Percentiles rank a stretch among this genome's conserved stretches.
These are phyloP conservation scores for Termitomyces sp. DNA, from an alignment of 768 basidiomycete species.

Conservation along the genomic window DNA sequence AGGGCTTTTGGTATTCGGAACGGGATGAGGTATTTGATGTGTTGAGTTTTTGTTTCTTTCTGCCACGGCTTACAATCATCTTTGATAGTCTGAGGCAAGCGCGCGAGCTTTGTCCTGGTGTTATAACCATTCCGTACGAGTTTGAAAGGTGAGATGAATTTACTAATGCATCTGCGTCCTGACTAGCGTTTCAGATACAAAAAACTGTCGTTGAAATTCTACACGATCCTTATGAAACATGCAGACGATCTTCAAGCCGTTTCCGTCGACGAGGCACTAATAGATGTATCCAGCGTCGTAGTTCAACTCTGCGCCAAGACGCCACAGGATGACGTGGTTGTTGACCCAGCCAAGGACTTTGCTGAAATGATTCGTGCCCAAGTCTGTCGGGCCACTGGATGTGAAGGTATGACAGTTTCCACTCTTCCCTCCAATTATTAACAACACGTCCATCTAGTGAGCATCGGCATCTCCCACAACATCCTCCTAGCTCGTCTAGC, in stretches of 20 bases:
- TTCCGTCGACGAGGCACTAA: conserved; percentile 92
- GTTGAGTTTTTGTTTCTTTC: background rate
- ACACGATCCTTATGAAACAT: conserved; percentile 85
- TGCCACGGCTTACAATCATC: background rate
- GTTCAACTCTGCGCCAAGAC: conserved; percentile 29
- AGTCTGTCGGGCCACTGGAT: conserved; percentile 74
- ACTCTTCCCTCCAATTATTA: background rate
- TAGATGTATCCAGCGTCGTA: conserved; percentile 75
- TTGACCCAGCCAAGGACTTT: conserved; percentile 69
- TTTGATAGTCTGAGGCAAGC: conserved; percentile 54
- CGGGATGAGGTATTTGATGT: conserved; percentile 80
- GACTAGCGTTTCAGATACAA: conserved; percentile 59
- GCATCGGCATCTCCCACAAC: conserved; percentile 89
- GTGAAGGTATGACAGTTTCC: conserved; percentile 56
- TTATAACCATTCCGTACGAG: conserved; percentile 87
- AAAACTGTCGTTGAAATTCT: conserved; percentile 79
- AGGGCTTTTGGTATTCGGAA: conserved; percentile 83
- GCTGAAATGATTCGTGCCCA: conserved; percentile 79
- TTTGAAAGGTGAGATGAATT: conserved; percentile 62
- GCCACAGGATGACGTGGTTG: conserved; percentile 19
- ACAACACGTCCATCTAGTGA: conserved; percentile 45
- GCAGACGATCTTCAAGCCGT: conserved; percentile 94
- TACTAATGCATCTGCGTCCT: background rate
- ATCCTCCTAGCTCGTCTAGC: conserved; percentile 91
- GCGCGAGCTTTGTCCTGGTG: conserved; percentile 67